These are phyloP conservation scores for Schizosaccharomyces octosporus DNA, from an alignment of 805 yeast genomes.

Conservation along the genomic window DNA sequence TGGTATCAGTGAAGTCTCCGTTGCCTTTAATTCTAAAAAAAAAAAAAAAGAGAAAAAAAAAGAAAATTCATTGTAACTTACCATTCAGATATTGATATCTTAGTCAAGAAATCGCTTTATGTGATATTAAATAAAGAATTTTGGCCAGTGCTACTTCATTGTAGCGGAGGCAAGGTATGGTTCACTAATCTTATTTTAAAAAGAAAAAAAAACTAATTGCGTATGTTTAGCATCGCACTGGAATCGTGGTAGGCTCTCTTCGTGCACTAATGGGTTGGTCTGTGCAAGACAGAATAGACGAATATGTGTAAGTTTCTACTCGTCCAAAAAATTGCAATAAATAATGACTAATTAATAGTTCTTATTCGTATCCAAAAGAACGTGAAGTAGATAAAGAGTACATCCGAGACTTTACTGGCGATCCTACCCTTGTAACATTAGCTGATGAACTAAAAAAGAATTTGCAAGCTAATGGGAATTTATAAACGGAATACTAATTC, in stretches of 20 bases:
- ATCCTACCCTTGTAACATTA: not conserved
- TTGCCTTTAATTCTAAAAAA: constrained; percentile 22
- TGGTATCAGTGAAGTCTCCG: too few relatives aligned
- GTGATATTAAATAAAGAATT: constrained; percentile 63
- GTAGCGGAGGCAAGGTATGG: constrained; percentile 59
- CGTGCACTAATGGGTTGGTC: constrained; percentile 82
- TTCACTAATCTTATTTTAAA: not conserved
- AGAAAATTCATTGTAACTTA: constrained; percentile 11
- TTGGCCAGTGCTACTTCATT: constrained; percentile 80
- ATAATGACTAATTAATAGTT: constrained; percentile 60
- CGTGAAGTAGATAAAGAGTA: constrained; percentile 47
- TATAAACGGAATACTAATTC: not conserved
- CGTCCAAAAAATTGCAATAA: constrained; percentile 19
- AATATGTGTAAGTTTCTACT: not conserved
- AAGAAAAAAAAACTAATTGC: not conserved
- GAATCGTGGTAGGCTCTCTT: constrained; percentile 83
- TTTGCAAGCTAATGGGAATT: not conserved
- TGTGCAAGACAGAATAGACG: constrained; percentile 29
- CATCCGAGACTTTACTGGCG: not conserved
- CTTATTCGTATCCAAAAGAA: constrained; percentile 86
- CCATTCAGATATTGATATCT: constrained; percentile 40
- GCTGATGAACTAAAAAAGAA: not conserved
- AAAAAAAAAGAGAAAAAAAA: too few relatives aligned
- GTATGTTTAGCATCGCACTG: constrained; percentile 52
- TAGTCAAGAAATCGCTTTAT: constrained; percentile 56